Evolutionary conservation across 2,329 filamentous ascomycete species (phyloP), one percentile per base, ranked within the genome.

Genomic region (Triangularia setosa): DNA sequence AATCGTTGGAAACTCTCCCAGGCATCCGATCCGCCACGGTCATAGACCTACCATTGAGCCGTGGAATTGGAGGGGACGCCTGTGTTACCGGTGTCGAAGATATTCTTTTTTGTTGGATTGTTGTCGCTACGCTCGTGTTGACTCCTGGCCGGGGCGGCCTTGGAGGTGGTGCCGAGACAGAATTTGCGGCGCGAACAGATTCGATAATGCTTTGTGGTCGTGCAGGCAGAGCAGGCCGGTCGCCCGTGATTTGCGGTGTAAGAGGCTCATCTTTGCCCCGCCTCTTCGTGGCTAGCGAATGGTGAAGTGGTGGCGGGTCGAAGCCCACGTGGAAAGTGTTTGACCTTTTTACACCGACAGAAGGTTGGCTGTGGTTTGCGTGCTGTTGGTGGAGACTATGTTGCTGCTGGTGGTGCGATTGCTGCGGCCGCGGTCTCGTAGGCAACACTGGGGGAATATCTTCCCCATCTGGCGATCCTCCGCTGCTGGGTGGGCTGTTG

Each of bases 401-500:
- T 48, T 48, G 40, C 5, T 48, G 40, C 21, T 48, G 40, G 12
- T 48, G 33, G 7, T 60, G 58, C 35, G 23, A 23, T 14, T 60
- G 58, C 25, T 52, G 40, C 18, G 40, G 71, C 68, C 9, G 71
- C 73, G 84, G 85, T 28, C 83, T 83, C 55, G 75, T 79, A 18
- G 79, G 83, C 54, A 84, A 79, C 62, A 76, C 78, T 1, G 84
- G 83, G 7, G 81, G 81, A 6, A 79, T 78, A n/a, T 79, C 78
- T n/a, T 83, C 80, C 0, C 80, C 74, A 61, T 83, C 89, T 63
- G 86, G 84, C 16, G 68, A 70, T 24, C 69, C 70, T 35, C 66
- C 65, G 73, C 90, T 94, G 69, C 87, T 88, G 0, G 93, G 92
- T 18, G 93, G 93, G 35, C 92, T 97, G 72, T 83, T 93, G 73